Base-by-base conservation (phyloP, 805 yeast genomes). In the Yarrowia bubula region DNA sequence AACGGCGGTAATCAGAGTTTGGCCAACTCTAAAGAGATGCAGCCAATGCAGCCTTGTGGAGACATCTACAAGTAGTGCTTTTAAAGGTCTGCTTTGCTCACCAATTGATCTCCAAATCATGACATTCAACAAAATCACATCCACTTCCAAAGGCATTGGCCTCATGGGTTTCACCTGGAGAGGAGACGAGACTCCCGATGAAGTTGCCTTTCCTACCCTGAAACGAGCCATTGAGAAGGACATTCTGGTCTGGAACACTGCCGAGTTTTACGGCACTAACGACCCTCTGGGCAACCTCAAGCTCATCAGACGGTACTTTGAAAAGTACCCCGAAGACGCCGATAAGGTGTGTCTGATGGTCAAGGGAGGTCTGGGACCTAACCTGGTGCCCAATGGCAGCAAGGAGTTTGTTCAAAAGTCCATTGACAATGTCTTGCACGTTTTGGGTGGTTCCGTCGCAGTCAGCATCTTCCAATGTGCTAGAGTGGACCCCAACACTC, bases 101-200 rank as follows among this genome's bases (percentile, higher is more conserved):
- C 42, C 50, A 47, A 47, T 47, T 47, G 51, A 41, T 13, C 22
- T 8, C 9, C 22, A 13, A 4, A 10, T 3, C 55, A 55, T 55
- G 61, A 41, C 15, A 8, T 55, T 55, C 47, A 55, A 55, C 43
- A 58, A 43, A 33, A 58, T 58, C 33, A 43, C 64, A 6, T 22
- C 64, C 35, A 18, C 64, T 8, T 58, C 64, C 33, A 58, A 58
- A 42, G 96, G 96, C 48, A 85, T 83, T 69, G 97, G 97, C 50
- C 80, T 90, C 68, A 90, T 92, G 97, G 83, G 88, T 65, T 79
- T 89, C 73, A 89, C 96, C 0, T 85, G 89, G 90, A 80, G 81
- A 43, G 68, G 47, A 14, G 73, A 70, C 0, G 90, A 90, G 38
- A 74, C 82, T 38, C 81, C 87, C 8, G 74, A 80, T 61, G 84